phyloP scores from a whole-genome alignment of 2,329 filamentous ascomycete species.

The Aspergillus ruber region DNA sequence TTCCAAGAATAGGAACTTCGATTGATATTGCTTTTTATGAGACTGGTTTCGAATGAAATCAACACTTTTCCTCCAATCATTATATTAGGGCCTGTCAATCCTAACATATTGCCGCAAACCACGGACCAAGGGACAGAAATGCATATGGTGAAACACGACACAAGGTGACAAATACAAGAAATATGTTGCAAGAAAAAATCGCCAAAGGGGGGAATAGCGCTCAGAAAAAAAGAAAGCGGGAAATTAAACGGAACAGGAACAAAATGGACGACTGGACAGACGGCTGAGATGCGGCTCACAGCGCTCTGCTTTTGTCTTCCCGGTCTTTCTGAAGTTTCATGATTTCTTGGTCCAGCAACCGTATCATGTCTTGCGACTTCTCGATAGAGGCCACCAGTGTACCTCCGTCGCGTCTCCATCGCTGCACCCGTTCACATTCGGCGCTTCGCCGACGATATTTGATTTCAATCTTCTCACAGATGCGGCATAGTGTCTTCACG shows the following conservation, averaged over 20 bases:
- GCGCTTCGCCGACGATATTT: conserved; percentile 70
- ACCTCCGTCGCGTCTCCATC: conserved; percentile 67
- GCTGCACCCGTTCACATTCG: conserved; percentile 66
- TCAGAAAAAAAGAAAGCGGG: conserved; percentile 14
- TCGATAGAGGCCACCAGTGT: conserved; percentile 55
- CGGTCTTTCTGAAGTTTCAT: conserved; percentile 56
- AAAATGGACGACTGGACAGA: background rate
- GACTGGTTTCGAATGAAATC: conserved; percentile 11
- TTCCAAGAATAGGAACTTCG: conserved; percentile 12
- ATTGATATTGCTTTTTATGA: conserved; percentile 16
- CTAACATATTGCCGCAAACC: conserved; percentile 19
- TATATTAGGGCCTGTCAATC: conserved; percentile 10
- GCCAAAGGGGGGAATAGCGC: conserved; percentile 15
- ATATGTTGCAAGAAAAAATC: conserved; percentile 11
- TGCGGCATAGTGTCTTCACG: conserved; percentile 63
- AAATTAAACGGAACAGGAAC: conserved; percentile 7
- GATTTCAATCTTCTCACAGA: conserved; percentile 83
- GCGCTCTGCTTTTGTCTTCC: conserved; percentile 30
- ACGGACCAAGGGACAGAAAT: conserved; percentile 11
- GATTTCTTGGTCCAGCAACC: conserved; percentile 65
- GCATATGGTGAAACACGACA: conserved; percentile 23
- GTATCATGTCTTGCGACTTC: conserved; percentile 66
- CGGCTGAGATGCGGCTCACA: conserved; percentile 6
- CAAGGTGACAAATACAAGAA: conserved; percentile 11
- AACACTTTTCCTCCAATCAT: conserved; percentile 19